Evolutionary conservation across 129 eudicot species (phyloP).

Genomic region (Saussurea involucrata): DNA sequence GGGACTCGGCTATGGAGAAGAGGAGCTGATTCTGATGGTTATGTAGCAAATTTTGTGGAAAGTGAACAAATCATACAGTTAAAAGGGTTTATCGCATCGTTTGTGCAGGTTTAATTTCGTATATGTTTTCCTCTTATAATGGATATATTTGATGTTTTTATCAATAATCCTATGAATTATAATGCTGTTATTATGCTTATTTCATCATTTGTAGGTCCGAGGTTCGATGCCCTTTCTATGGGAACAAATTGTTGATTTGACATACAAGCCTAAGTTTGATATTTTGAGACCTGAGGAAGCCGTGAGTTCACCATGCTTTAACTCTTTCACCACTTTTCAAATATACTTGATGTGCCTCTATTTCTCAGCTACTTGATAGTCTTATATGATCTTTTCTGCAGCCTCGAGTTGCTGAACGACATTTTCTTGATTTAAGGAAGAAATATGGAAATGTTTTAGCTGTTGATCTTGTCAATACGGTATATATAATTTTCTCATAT

Average conservation of each 20-base stretch:
- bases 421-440: conserved; percentile 72
- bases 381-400: conserved; percentile 16
- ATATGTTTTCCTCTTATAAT: conserved; percentile 5
- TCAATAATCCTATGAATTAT: not conserved
- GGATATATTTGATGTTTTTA: not conserved
- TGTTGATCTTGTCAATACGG: conserved; percentile 80
- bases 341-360: not conserved
- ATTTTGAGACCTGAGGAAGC: conserved; percentile 58
- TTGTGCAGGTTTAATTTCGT: conserved; percentile 8
- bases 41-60: conserved; percentile 93
- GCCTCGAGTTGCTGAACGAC: conserved; percentile 72
- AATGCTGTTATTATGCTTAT: not conserved
- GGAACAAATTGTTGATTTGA: conserved; percentile 86
- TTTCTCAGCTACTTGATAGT: not conserved
- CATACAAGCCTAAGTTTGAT: conserved; percentile 77
- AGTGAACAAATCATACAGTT: conserved; percentile 71
- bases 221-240: conserved; percentile 82
- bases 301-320: conserved; percentile 33
- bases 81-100: conserved; percentile 29
- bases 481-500: conserved; percentile 10
- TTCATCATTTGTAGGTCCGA: conserved; percentile 45
- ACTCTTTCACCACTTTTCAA: not conserved
- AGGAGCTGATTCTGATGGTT: conserved; percentile 93
- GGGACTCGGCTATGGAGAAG: conserved; percentile 97
- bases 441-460: conserved; percentile 80